These are phyloP conservation scores for Suillus subaureus DNA, from an alignment of 768 basidiomycete species.

Conservation along the genomic window DNA sequence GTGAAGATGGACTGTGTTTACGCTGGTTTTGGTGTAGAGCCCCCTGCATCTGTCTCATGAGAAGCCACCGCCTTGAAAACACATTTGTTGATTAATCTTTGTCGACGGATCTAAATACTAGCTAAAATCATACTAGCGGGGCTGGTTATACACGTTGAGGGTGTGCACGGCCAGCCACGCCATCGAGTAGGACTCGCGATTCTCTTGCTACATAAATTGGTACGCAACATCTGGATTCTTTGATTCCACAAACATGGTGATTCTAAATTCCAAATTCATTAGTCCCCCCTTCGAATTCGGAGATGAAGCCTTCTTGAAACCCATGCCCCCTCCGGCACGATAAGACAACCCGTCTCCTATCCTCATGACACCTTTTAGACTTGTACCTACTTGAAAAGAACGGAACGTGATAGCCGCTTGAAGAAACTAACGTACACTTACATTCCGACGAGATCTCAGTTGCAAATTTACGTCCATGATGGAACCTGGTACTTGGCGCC, in stretches of 20 bases:
- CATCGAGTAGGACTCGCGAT: background rate
- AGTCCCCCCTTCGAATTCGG: background rate
- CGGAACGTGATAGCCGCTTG: background rate
- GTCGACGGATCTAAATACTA: background rate
- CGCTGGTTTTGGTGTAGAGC: background rate
- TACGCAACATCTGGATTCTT: background rate
- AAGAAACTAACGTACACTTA: background rate
- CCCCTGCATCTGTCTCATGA: background rate
- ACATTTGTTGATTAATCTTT: background rate
- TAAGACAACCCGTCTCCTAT: background rate
- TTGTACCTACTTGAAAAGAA: background rate
- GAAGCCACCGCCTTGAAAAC: background rate
- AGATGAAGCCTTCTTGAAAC: background rate
- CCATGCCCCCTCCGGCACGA: background rate
- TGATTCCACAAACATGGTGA: background rate
- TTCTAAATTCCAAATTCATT: background rate
- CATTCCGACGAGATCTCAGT: background rate
- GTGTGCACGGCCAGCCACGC: background rate
- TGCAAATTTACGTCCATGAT: background rate
- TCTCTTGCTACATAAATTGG: background rate
- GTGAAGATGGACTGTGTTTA: slow-evolving; percentile 8
- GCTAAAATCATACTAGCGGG: background rate
- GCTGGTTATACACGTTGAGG: background rate
- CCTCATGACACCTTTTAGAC: background rate
- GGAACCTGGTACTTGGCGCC: background rate